phyloP scores from a whole-genome alignment of 2,329 filamentous ascomycete species.

The Triangularia verruculosa region DNA sequence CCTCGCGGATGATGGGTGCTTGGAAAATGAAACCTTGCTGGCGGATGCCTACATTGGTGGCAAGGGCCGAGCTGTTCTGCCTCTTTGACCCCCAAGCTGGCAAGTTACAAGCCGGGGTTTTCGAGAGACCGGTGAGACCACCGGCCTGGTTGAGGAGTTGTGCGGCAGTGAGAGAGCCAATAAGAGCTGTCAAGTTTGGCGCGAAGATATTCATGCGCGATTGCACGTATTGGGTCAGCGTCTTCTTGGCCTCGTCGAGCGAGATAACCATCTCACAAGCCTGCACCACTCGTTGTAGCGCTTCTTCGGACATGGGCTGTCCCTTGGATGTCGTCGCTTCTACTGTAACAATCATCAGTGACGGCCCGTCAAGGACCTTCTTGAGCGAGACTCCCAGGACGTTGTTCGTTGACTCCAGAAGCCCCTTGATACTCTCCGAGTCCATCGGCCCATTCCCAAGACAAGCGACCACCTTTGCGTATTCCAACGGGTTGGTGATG shows the following conservation, averaged over 20 bases:
- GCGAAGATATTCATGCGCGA: slow-evolving; percentile 96
- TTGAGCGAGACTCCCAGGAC: slow-evolving; percentile 71
- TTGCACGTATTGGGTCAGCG: slow-evolving; percentile 89
- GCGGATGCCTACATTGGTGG: slow-evolving; percentile 85
- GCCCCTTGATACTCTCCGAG: slow-evolving; percentile 70
- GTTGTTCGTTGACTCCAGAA: slow-evolving; percentile 76
- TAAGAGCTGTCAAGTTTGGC: slow-evolving; percentile 84
- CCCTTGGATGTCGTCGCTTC: slow-evolving; percentile 90
- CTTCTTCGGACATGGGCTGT: slow-evolving; percentile 68
- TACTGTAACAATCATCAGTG: slow-evolving; percentile 92
- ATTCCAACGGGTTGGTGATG: slow-evolving; percentile 88
- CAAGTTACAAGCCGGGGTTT: slow-evolving; percentile 91
- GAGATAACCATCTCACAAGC: slow-evolving; percentile 88
- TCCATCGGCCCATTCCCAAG: slow-evolving; percentile 90
- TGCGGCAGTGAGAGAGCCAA: slow-evolving; percentile 89
- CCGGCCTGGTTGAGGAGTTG: slow-evolving; percentile 95
- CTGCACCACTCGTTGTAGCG: slow-evolving; percentile 68
- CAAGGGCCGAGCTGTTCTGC: slow-evolving; percentile 71
- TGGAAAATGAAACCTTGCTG: slow-evolving; percentile 94
- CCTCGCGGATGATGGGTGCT: slow-evolving; percentile 80
- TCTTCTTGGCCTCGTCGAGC: slow-evolving; percentile 81
- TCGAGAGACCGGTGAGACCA: slow-evolving; percentile 81
- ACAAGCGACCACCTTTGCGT: slow-evolving; percentile 91
- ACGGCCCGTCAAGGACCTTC: slow-evolving; percentile 80
- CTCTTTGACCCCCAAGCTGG: slow-evolving; percentile 89